A percentile compares a stretch with the other conserved stretches of the same genome.
These are phyloP conservation scores for Neocucurbitaria cava DNA, from an alignment of 2,329 filamentous ascomycete species.

Conservation along the genomic window DNA sequence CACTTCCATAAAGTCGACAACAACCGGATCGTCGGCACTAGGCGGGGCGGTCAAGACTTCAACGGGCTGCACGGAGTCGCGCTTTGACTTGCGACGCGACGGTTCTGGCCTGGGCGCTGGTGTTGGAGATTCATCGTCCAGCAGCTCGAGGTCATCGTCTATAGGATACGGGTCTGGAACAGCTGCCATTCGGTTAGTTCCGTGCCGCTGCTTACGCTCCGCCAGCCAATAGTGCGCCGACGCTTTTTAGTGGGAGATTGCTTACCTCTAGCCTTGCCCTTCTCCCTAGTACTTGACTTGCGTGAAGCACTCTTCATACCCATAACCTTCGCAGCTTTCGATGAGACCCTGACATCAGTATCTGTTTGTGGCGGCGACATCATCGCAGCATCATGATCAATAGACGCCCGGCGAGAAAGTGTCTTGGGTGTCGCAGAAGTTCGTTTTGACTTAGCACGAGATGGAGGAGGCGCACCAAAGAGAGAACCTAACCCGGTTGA, in stretches of 20 bases:
- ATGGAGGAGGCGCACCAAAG: constrained; percentile 67
- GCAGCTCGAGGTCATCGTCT: constrained; percentile 66
- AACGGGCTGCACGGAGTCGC: constrained; percentile 44
- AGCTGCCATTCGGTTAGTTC: constrained; percentile 44
- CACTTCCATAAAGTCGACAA: constrained; percentile 48
- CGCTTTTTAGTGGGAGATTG: constrained; percentile 25
- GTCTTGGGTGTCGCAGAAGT: constrained; percentile 64
- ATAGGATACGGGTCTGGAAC: constrained; percentile 67
- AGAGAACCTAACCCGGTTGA: constrained; percentile 68
- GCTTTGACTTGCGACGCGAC: constrained; percentile 52
- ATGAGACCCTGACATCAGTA: constrained; percentile 63
- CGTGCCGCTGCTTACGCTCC: constrained; percentile 45
- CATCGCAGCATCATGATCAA: constrained; percentile 70
- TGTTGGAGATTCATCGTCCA: constrained; percentile 49
- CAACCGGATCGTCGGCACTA: constrained; percentile 53
- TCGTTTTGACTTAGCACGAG: constrained; percentile 72
- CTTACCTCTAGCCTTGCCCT: constrained; percentile 60
- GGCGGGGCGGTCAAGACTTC: constrained; percentile 46
- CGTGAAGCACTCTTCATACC: constrained; percentile 58
- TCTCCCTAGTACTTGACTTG: constrained; percentile 51
- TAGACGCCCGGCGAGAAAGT: constrained; percentile 71
- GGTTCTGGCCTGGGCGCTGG: constrained; percentile 43
- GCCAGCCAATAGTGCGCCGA: constrained; percentile 28
- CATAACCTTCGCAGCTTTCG: constrained; percentile 82
- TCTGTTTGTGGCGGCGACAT: constrained; percentile 77